Conservation (phyloP, 1,284 basidiomycete species). For the Tylopilus sp. region DNA sequence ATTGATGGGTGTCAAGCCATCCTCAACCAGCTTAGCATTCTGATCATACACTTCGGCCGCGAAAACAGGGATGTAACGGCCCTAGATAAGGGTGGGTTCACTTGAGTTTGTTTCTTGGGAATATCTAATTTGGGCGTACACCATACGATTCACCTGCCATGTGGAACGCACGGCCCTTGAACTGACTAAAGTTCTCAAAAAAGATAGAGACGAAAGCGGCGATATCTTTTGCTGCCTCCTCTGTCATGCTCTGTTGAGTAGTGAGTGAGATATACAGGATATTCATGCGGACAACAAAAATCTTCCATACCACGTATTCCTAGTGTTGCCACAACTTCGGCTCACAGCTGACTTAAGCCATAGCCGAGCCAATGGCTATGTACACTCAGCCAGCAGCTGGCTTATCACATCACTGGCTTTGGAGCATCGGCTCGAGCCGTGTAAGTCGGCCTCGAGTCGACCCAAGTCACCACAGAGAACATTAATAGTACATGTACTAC, state of each 20-base stretch:
- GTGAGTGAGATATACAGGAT: not conserved
- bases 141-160: slow-evolving; percentile 73
- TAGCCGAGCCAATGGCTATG: too few relatives aligned
- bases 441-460: too few relatives aligned
- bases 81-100: slow-evolving; percentile 50
- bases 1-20: slow-evolving; percentile 80
- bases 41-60: slow-evolving; percentile 86
- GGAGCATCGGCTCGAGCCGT: too few relatives aligned
- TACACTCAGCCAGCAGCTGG: too few relatives aligned
- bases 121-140: slow-evolving; percentile 26
- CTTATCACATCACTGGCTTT: too few relatives aligned
- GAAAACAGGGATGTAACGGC: slow-evolving; percentile 88
- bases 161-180: slow-evolving; percentile 67
- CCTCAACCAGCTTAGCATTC: slow-evolving; percentile 69
- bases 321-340: too few relatives aligned
- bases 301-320: slow-evolving; percentile 51
- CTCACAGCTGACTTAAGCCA: too few relatives aligned
- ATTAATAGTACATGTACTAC: too few relatives aligned
- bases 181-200: slow-evolving; percentile 71
- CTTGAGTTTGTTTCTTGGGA: not conserved
- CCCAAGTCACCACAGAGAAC: too few relatives aligned
- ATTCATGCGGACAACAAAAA: not conserved
- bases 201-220: slow-evolving; percentile 74
- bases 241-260: slow-evolving; percentile 55
- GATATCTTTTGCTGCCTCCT: slow-evolving; percentile 72